Conservation (phyloP, 2,329 filamentous ascomycete genomes). For the Pezicula radicicola region DNA sequence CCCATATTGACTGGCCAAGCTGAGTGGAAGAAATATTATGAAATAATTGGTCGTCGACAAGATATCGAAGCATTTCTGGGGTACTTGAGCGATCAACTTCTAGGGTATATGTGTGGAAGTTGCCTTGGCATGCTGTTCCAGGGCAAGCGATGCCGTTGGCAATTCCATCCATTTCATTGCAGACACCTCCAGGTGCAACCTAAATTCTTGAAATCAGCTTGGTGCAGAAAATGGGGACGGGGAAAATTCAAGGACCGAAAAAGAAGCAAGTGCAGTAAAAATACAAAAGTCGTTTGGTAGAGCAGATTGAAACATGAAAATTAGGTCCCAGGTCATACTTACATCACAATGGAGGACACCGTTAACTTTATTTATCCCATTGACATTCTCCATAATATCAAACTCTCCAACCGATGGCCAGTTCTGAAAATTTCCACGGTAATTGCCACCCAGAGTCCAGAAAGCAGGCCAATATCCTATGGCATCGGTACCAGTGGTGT, state of each 20-base stretch:
- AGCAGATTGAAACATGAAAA: no score
- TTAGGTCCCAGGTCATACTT: neutral
- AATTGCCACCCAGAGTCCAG: neutral
- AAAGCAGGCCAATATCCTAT: neutral
- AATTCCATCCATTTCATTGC: neutral
- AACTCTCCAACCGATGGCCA: neutral
- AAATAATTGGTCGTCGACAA: neutral
- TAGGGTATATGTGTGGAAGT: neutral
- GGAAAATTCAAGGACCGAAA: no score
- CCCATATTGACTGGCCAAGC: neutral
- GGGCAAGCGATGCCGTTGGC: neutral
- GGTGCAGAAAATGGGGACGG: no score
- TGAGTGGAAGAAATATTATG: neutral
- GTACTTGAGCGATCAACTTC: neutral
- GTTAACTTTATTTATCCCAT: neutral
- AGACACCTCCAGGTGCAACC: neutral
- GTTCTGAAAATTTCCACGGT: neutral
- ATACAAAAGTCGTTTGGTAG: no score
- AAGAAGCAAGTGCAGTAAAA: no score
- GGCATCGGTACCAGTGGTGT: neutral
- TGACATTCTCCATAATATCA: constrained; percentile 1
- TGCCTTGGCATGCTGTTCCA: neutral
- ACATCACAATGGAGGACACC: neutral
- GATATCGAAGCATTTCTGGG: neutral
- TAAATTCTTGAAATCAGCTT: no score